Conservation (phyloP, 164 flowering plant species). For the Pachysandra terminalis region DNA sequence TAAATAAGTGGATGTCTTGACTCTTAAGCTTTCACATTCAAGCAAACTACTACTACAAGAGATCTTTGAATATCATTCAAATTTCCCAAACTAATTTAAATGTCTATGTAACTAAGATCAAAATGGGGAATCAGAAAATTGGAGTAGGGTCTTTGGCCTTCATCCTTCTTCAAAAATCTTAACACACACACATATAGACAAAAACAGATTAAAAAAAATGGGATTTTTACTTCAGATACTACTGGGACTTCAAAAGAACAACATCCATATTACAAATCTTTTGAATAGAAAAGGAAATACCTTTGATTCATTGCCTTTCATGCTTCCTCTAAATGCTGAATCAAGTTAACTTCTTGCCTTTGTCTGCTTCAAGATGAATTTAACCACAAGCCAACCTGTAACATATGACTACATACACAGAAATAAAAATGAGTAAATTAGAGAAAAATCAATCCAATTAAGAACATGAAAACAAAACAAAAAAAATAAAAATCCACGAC, state of each 20-base stretch:
- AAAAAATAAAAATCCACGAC: neutral
- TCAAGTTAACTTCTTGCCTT: slow-evolving; percentile 8
- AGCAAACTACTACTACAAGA: neutral
- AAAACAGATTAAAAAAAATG: neutral
- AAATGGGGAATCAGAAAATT: neutral
- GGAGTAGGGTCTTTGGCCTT: neutral
- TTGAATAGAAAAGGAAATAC: slow-evolving; percentile 10
- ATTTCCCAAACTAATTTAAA: neutral
- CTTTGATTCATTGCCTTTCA: slow-evolving; percentile 35
- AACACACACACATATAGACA: neutral
- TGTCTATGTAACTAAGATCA: neutral
- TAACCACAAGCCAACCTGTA: neutral
- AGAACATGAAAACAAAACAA: neutral
- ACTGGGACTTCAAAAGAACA: neutral
- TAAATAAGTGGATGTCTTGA: neutral
- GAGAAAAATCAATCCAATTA: neutral
- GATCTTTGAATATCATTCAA: neutral
- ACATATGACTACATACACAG: neutral
- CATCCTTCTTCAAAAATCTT: neutral
- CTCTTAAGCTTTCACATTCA: neutral
- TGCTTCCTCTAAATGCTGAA: slow-evolving; percentile 16
- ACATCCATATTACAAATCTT: neutral
- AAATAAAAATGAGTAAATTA: neutral
- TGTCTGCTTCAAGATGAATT: neutral
- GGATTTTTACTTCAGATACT: neutral